A percentile compares a stretch with the other conserved stretches of the same genome.
Evolutionary conservation across 2,329 filamentous ascomycete genomes (phyloP).

Genomic region (Cytospora piceicola): DNA sequence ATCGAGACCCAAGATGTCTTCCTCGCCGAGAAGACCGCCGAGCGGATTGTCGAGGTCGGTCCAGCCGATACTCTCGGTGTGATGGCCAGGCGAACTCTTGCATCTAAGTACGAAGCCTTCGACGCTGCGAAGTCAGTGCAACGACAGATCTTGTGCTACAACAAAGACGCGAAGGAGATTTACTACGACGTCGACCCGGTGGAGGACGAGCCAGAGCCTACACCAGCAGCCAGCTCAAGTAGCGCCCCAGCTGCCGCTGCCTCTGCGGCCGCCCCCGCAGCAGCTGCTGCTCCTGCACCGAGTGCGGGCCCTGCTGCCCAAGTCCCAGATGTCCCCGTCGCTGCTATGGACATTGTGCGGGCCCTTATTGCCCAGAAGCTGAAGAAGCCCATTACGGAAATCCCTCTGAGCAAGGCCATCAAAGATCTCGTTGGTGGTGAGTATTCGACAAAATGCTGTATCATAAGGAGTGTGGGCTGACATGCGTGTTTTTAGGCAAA

Average conservation of each 20-base stretch:
- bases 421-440: conserved; percentile 96
- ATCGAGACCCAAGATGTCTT: conserved; percentile 99
- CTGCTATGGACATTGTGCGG: conserved; percentile 87
- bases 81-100: conserved; percentile 95
- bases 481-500: conserved; percentile 68
- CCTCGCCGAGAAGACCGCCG: conserved; percentile 91
- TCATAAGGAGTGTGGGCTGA: conserved; percentile 22
- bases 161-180: conserved; percentile 98
- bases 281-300: conserved; percentile 63
- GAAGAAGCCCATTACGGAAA: conserved; percentile 88
- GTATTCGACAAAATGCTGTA: conserved; percentile 41
- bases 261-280: conserved; percentile 58
- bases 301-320: conserved; percentile 84
- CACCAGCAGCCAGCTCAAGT: conserved; percentile 52
- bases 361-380: conserved; percentile 94
- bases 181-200: conserved; percentile 98
- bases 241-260: conserved; percentile 57
- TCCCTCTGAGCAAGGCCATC: conserved; percentile 94
- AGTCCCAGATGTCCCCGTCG: conserved; percentile 83
- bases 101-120: conserved; percentile 97
- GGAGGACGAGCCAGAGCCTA: conserved; percentile 80
- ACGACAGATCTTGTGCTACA: conserved; percentile 97
- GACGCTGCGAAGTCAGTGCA: conserved; percentile 96
- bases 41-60: conserved; percentile 97
- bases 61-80: conserved; percentile 95